phyloP scores from a whole-genome alignment of 164 flowering plant genomes.

The Umbellularia californica region DNA sequence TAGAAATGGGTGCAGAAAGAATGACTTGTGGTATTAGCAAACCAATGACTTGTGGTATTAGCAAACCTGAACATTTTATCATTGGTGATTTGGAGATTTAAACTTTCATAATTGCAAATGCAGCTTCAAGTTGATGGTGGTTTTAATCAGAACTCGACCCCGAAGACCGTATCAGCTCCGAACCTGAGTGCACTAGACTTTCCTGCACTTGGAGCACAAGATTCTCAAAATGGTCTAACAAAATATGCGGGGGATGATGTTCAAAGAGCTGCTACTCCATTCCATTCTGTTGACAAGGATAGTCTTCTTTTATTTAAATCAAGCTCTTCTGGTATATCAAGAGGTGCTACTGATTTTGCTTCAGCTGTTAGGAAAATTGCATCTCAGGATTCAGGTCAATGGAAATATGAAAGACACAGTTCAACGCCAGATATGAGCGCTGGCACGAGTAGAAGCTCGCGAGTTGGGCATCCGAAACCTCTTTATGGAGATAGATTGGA shows the following conservation, averaged over 20 bases:
- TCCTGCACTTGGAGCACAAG: slow-evolving; percentile 65
- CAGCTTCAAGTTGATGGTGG: slow-evolving; percentile 94
- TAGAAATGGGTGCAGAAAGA: background rate
- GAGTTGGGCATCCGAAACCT: slow-evolving; percentile 51
- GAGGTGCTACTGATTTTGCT: slow-evolving; percentile 79
- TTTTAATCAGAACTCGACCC: slow-evolving; percentile 48
- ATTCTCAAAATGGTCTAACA: slow-evolving; percentile 40
- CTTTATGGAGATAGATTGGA: slow-evolving; percentile 55
- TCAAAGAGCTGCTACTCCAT: slow-evolving; percentile 45
- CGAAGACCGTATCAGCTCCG: slow-evolving; percentile 75
- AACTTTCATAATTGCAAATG: slow-evolving; percentile 23
- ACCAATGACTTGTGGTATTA: background rate
- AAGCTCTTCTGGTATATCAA: slow-evolving; percentile 44
- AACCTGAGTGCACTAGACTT: slow-evolving; percentile 75
- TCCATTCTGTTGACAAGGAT: slow-evolving; percentile 58
- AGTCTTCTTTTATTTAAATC: slow-evolving; percentile 58
- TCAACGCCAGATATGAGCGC: slow-evolving; percentile 37
- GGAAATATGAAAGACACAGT: slow-evolving; percentile 79
- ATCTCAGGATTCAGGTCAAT: slow-evolving; percentile 67
- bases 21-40: background rate
- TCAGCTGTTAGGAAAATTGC: slow-evolving; percentile 85
- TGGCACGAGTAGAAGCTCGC: slow-evolving; percentile 80
- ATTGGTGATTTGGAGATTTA: background rate
- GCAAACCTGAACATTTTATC: background rate
- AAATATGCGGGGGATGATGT: slow-evolving; percentile 55